Evolutionary conservation across 208 protist genomes (phyloP).

Genomic region (Wallacemonas sp.): DNA sequence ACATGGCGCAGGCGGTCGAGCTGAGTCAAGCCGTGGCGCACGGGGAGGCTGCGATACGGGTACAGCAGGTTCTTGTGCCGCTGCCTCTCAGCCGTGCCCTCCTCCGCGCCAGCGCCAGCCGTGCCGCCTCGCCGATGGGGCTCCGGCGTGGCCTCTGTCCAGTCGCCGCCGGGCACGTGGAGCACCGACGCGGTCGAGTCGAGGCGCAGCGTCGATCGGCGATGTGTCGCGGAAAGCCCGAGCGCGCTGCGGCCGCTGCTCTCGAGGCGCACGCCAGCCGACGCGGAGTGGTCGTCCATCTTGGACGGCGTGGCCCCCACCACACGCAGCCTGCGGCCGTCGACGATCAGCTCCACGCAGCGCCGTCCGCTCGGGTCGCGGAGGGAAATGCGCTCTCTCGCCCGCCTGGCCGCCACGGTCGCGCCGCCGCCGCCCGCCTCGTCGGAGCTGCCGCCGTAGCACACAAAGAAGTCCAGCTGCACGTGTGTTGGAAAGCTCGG

Average conservation of each 20-base stretch:
- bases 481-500: neutral
- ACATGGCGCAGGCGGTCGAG: neutral
- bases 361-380: constrained; percentile 29
- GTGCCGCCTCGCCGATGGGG: neutral
- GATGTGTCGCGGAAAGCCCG: neutral
- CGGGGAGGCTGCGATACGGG: constrained; percentile 14
- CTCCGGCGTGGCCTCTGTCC: too few relatives aligned
- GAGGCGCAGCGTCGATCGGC: neutral
- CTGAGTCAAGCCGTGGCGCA: neutral
- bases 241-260: neutral
- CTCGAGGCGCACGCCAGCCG: neutral
- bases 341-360: constrained; percentile 28
- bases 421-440: too few relatives aligned
- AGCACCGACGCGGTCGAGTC: too few relatives aligned
- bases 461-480: constrained; percentile 31
- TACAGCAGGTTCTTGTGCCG: constrained; percentile 13
- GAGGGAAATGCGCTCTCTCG: constrained; percentile 22
- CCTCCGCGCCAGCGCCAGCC: neutral
- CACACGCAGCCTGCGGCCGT: constrained; percentile 18
- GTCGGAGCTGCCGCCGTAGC: neutral
- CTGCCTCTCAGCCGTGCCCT: neutral
- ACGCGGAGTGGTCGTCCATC: neutral
- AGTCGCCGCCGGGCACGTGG: too few relatives aligned
- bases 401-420: neutral
- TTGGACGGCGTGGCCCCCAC: constrained; percentile 2